Base-by-base conservation (phyloP, 768 basidiomycete genomes). In the Russula brevipes region DNA sequence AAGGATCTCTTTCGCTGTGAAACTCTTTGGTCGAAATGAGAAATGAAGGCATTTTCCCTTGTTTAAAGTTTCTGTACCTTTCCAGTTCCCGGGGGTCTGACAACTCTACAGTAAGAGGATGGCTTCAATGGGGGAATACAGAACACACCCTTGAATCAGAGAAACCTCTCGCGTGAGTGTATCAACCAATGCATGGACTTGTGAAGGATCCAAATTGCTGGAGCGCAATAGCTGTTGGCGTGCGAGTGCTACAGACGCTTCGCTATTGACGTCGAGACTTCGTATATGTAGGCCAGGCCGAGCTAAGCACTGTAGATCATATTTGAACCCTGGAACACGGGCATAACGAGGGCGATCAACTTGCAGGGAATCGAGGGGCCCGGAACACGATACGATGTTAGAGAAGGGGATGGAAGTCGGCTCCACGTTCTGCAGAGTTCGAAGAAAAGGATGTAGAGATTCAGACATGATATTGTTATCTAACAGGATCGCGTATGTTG, bases 61-160 rank as follows among this genome's bases (percentile, higher is more conserved):
- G n/a, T 24, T n/a, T 1, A 24, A 9, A 36, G 30, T 42, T 4
- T 5, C 35, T 60, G 65, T 49, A 86, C 86, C 80, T 89, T 89
- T 65, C 89, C 89, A 0, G 89, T 90, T 1, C 89, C 89, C 1
- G 89, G 89, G 31, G 89, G 89, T 50, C 87, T 88, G 61, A 33
- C 31, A 17, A 46, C 8, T 50, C 35, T 17, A 36, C 4, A 17
- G 17, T 60, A 6, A 56, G 54, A 31, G 10, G 30, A 11, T 19
- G 5, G 31, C 31, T 39, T 19, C 7, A 9, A 24, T 4, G 33
- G 36, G 7, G 33, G 2, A 31, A 59, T 42, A 31, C 24, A 59
- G 2, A 24, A 56, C 75, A 50, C 24, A 88, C 85, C 89, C 90
- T 74, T 91, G 88, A 44, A 92, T 86, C 52, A 91, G 72, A 0